These are phyloP conservation scores for Chlorella sp. DNA, from an alignment of 139 green algal genomes.

Conservation along the genomic window DNA sequence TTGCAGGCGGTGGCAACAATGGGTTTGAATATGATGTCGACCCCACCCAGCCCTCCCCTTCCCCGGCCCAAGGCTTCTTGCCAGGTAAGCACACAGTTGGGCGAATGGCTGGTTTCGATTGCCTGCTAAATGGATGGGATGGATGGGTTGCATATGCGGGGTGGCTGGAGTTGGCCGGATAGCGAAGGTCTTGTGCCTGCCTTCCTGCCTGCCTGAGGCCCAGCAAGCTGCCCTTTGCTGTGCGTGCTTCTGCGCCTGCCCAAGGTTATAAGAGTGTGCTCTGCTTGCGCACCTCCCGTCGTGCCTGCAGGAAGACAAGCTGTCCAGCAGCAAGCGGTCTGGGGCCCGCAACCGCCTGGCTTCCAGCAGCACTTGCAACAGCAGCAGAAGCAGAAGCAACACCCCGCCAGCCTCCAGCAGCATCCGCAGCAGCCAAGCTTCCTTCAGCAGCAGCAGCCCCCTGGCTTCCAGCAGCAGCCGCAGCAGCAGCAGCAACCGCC, in stretches of 20 bases:
- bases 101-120: too few species aligned
- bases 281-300: not conserved
- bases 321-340: not conserved
- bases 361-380: not conserved
- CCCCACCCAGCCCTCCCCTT: constrained; percentile 14
- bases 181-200: not conserved
- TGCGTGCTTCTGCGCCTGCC: too few species aligned
- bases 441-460: not conserved
- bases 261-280: not conserved
- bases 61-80: not conserved
- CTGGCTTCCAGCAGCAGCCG: not conserved
- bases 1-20: not conserved
- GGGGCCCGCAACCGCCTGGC: not conserved
- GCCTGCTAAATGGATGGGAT: too few species aligned
- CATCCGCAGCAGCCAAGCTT: too few species aligned
- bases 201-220: not conserved
- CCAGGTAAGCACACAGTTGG: not conserved
- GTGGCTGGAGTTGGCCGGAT: not conserved
- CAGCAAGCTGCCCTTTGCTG: too few species aligned
- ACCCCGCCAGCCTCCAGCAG: not conserved
- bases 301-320: not conserved
- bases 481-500: not conserved
- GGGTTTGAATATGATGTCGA: constrained; percentile 23
- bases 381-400: constrained; percentile 14
- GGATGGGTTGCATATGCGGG: too few species aligned